phyloP scores from a whole-genome alignment of 495 filamentous ascomycete species.

The Wilcoxina mikolae region DNA sequence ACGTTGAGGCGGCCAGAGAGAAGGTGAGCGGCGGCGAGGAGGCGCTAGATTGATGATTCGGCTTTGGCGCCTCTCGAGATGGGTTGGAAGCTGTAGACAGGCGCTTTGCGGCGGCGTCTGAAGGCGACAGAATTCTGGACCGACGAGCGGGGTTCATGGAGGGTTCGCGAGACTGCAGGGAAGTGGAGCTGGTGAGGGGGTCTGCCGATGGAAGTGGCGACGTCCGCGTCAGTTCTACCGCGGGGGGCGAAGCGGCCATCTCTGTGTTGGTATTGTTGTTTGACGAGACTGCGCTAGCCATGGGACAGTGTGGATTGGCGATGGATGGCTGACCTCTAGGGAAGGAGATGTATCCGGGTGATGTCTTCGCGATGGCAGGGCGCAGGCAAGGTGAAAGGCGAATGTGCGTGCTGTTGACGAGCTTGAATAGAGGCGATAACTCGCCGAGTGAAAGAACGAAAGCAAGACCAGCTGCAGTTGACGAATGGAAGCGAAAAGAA shows the following conservation, averaged over 20 bases:
- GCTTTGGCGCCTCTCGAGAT: slow-evolving; percentile 28
- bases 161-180: background rate
- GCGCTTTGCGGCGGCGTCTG: slow-evolving; percentile 14
- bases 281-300: slow-evolving; percentile 11
- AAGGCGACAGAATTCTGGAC: slow-evolving; percentile 2
- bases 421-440: background rate
- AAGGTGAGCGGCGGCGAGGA: slow-evolving; percentile 28
- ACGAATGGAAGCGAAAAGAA: slow-evolving; percentile 3
- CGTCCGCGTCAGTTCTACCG: slow-evolving; percentile 4
- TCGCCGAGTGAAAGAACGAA: background rate
- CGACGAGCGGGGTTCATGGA: background rate
- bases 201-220: background rate
- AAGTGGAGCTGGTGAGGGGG: background rate
- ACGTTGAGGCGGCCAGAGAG: slow-evolving; percentile 34
- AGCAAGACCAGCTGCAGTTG: slow-evolving; percentile 9
- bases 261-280: slow-evolving; percentile 1
- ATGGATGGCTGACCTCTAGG: background rate
- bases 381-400: background rate
- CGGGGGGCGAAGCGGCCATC: background rate
- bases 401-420: background rate
- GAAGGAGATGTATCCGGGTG: background rate
- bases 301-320: slow-evolving; percentile 8
- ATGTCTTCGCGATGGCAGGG: background rate
- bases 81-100: slow-evolving; percentile 25
- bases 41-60: slow-evolving; percentile 25